A percentile compares a stretch with the other conserved stretches of the same genome.
Evolutionary conservation across 768 basidiomycete species (phyloP).

Genomic region (Tremella yokohamensis): DNA sequence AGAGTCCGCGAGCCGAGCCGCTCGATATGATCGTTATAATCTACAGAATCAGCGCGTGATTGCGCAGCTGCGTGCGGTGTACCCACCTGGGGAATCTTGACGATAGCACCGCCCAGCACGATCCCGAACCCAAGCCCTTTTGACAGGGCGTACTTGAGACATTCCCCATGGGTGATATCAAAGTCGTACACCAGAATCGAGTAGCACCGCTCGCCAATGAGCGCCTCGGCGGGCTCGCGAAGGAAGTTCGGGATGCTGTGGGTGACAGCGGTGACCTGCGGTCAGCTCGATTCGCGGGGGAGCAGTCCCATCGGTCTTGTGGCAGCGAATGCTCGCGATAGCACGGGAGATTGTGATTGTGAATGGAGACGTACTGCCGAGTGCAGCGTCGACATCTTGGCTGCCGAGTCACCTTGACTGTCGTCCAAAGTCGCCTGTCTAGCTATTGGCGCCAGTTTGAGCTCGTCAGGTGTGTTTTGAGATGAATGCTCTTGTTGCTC

Average conservation of each 20-base stretch:
- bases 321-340: not conserved
- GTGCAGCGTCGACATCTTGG: slow-evolving; percentile 13
- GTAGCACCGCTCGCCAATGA: slow-evolving; percentile 91
- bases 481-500: too few relatives aligned
- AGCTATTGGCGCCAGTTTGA: too few relatives aligned
- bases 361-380: slow-evolving; percentile 13
- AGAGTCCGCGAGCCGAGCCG: slow-evolving; percentile 78
- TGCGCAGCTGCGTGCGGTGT: not conserved
- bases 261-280: slow-evolving; percentile 57
- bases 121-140: slow-evolving; percentile 91
- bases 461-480: too few relatives aligned
- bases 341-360: not conserved
- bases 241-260: slow-evolving; percentile 81
- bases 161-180: slow-evolving; percentile 68
- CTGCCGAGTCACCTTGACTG: too few relatives aligned
- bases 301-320: too few relatives aligned
- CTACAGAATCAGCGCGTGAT: slow-evolving; percentile 15
- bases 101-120: slow-evolving; percentile 81
- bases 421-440: too few relatives aligned
- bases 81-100: slow-evolving; percentile 90
- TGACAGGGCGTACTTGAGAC: slow-evolving; percentile 85
- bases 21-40: slow-evolving; percentile 44
- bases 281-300: too few relatives aligned
- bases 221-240: slow-evolving; percentile 70
- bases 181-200: slow-evolving; percentile 80